phyloP scores from a whole-genome alignment of 148 eudicot genomes.

The Drosera capensis region DNA sequence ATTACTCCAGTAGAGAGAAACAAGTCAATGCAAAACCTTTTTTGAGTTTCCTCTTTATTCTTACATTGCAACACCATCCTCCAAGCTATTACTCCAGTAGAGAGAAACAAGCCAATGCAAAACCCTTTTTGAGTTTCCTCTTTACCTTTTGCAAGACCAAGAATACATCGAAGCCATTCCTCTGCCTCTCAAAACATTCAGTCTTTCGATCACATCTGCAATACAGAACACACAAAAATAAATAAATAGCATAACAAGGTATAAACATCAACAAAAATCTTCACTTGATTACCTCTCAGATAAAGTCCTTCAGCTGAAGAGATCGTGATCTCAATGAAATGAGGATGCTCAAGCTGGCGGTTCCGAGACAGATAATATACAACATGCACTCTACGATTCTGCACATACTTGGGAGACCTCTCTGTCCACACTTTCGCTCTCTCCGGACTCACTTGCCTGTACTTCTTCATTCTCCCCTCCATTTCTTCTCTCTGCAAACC shows the following conservation, averaged over 20 bases:
- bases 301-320: conserved; percentile 59
- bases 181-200: conserved; percentile 67
- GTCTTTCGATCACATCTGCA: conserved; percentile 83
- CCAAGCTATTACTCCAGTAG: neutral
- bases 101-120: too few relatives aligned
- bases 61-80: neutral
- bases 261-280: neutral
- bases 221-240: conserved; percentile 1
- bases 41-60: too few relatives aligned
- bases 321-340: conserved; percentile 58
- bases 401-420: conserved; percentile 68
- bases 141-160: conserved; percentile 98
- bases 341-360: conserved; percentile 85
- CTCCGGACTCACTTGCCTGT: conserved; percentile 74
- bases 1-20: neutral
- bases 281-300: conserved; percentile 43
- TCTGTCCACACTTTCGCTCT: conserved; percentile 87
- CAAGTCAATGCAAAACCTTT: too few relatives aligned
- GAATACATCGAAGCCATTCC: conserved; percentile 92
- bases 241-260: neutral
- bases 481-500: conserved; percentile 14
- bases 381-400: conserved; percentile 51
- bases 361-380: conserved; percentile 69
- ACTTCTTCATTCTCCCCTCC: conserved; percentile 70
- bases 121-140: neutral